A percentile compares a stretch with the other conserved stretches of the same genome.
Conservation (phyloP, 495 filamentous ascomycete species). For the Penicillium canariense region DNA sequence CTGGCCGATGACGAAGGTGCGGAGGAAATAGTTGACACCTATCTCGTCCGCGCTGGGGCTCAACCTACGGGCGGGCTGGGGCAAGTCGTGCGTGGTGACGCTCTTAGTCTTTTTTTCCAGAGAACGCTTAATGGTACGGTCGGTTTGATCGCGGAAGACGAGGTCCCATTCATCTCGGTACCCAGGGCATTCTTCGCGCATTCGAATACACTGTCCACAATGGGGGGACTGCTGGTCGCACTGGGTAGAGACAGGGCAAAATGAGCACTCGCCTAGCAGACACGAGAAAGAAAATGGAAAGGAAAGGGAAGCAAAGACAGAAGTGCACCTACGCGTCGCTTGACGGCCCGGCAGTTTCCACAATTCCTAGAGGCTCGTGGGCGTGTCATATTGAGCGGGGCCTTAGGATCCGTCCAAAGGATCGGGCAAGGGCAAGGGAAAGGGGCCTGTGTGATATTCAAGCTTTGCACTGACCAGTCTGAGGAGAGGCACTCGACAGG, state of each 20-base stretch:
- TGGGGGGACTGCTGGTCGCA: slow-evolving; percentile 29
- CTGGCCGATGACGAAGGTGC: slow-evolving; percentile 30
- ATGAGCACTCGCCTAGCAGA: not conserved
- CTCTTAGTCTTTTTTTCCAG: slow-evolving; percentile 10
- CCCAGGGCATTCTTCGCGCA: slow-evolving; percentile 22
- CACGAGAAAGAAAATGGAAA: not conserved
- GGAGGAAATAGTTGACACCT: slow-evolving; percentile 37
- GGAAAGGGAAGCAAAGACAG: not conserved
- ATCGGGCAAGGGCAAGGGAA: no score
- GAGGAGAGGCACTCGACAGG: not conserved
- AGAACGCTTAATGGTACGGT: slow-evolving; percentile 26
- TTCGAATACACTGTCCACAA: slow-evolving; percentile 32
- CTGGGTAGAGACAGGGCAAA: slow-evolving; percentile 6
- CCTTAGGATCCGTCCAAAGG: no score
- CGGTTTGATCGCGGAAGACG: slow-evolving; percentile 44
- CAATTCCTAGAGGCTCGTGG: slow-evolving; percentile 5
- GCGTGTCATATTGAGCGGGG: not conserved
- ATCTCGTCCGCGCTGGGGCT: slow-evolving; percentile 23
- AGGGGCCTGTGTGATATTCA: no score
- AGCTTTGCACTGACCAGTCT: not conserved
- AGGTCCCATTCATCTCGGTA: slow-evolving; percentile 42
- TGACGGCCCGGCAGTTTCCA: slow-evolving; percentile 9
- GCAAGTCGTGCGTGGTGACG: not conserved
- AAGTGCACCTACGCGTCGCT: slow-evolving; percentile 7
- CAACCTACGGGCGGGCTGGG: slow-evolving; percentile 6